Evolutionary conservation across 192 early-diverging fungal species (phyloP).

Genomic region (Fimicolochytrium jonesii): DNA sequence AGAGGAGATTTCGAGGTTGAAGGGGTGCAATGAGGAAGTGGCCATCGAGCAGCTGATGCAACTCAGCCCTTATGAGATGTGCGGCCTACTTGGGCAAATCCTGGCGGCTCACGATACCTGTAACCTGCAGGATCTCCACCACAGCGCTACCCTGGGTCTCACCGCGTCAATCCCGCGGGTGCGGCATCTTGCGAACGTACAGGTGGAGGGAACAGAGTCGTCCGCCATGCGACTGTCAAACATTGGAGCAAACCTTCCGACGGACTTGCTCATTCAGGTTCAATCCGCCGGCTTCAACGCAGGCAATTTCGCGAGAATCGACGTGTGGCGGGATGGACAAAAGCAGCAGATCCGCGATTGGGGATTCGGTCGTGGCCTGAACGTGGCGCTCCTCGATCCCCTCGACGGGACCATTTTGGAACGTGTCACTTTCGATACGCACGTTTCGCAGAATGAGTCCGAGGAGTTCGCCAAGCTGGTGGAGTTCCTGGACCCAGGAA

Average conservation of each 20-base stretch:
- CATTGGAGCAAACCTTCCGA: constrained; percentile 34
- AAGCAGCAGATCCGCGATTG: constrained; percentile 44
- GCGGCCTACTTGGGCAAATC: constrained; percentile 67
- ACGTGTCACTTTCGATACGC: constrained; percentile 68
- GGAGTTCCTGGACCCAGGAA: constrained; percentile 57
- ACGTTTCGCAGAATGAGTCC: constrained; percentile 52
- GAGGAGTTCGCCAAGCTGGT: constrained; percentile 68
- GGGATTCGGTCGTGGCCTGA: constrained; percentile 65
- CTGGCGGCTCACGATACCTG: constrained; percentile 48
- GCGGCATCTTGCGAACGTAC: constrained; percentile 13
- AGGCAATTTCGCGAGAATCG: constrained; percentile 70
- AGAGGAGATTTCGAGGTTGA: constrained; percentile 75
- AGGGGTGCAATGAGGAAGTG: constrained; percentile 70
- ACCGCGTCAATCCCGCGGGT: background rate
- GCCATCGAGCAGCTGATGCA: constrained; percentile 79
- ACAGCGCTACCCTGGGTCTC: background rate
- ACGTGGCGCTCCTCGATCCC: constrained; percentile 72
- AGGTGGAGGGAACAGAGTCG: constrained; percentile 14
- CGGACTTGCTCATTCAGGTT: constrained; percentile 50
- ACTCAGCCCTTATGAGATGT: constrained; percentile 75
- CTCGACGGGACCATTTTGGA: constrained; percentile 65
- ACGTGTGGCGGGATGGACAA: constrained; percentile 45
- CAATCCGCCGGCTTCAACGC: constrained; percentile 70
- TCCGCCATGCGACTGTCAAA: constrained; percentile 32
- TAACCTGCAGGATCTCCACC: background rate